Evolutionary conservation across 2,329 filamentous ascomycete genomes (phyloP).

Genomic region (Trichoderma afroharzianum): DNA sequence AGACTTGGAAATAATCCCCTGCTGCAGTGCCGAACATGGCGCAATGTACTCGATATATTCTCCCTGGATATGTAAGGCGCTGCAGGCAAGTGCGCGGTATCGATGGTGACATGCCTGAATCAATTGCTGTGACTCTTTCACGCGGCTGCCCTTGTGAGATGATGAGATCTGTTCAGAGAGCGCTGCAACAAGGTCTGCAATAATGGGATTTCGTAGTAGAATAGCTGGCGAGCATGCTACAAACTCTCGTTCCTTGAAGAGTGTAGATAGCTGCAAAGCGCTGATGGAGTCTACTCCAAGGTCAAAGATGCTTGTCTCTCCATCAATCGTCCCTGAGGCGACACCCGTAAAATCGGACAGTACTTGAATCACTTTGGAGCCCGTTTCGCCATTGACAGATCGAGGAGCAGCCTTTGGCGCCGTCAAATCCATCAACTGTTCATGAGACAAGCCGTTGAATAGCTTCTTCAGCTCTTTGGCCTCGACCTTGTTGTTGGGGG

Average conservation of each 20-base stretch:
- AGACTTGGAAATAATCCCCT: conserved; percentile 76
- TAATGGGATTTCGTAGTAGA: conserved; percentile 60
- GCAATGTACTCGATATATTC: conserved; percentile 66
- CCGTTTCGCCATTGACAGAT: conserved; percentile 31
- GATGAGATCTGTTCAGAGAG: conserved; percentile 25
- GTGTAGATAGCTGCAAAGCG: conserved; percentile 64
- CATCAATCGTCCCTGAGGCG: conserved; percentile 41
- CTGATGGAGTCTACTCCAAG: conserved; percentile 87
- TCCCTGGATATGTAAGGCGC: conserved; percentile 47
- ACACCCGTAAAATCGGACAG: conserved; percentile 53
- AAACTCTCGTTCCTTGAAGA: conserved; percentile 62
- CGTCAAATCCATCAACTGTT: conserved; percentile 58
- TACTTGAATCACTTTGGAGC: conserved; percentile 48
- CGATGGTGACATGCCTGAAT: conserved; percentile 63
- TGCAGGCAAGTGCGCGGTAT: conserved; percentile 51
- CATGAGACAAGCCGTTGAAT: conserved; percentile 58
- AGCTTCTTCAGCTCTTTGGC: conserved; percentile 63
- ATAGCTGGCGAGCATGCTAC: conserved; percentile 57
- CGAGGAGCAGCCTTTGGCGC: conserved; percentile 22
- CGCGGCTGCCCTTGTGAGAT: conserved; percentile 19
- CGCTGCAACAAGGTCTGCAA: conserved; percentile 44
- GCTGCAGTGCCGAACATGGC: conserved; percentile 81
- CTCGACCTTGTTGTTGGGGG: conserved; percentile 87
- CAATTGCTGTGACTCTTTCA: conserved; percentile 52
- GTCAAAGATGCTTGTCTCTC: conserved; percentile 72